These are phyloP conservation scores for Acacia pycnantha DNA, from an alignment of 331 rosid genomes.

Conservation along the genomic window DNA sequence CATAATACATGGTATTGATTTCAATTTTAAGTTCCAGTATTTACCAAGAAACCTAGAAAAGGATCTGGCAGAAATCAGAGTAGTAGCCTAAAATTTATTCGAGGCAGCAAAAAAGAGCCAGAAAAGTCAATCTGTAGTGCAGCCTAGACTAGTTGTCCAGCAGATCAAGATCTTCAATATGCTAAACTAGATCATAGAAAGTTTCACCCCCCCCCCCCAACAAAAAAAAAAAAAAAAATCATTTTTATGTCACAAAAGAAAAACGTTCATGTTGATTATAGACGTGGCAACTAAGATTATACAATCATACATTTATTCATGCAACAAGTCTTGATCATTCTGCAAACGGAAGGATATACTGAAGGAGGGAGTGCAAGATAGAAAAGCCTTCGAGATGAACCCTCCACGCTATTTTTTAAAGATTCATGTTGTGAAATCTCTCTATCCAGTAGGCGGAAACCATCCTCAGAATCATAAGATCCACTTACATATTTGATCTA, in stretches of 20 bases:
- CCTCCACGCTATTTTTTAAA: slow-evolving; percentile 43
- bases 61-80: slow-evolving; percentile 16
- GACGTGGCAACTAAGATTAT: slow-evolving; percentile 17
- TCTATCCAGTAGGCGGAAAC: slow-evolving; percentile 74
- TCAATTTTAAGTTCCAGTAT: slow-evolving; percentile 3
- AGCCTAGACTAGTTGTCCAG: slow-evolving; percentile 2
- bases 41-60: slow-evolving; percentile 11
- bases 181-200: slow-evolving; percentile 4
- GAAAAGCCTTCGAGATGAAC: slow-evolving; percentile 73
- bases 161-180: background rate
- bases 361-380: slow-evolving; percentile 97
- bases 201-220: background rate
- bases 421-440: slow-evolving; percentile 72
- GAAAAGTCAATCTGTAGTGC: slow-evolving; percentile 1
- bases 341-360: slow-evolving; percentile 90
- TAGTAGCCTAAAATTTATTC: background rate
- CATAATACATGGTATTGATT: slow-evolving; percentile 1
- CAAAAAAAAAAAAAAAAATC: background rate
- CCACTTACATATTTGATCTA: slow-evolving; percentile 91
- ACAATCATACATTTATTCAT: slow-evolving; percentile 75
- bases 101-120: background rate
- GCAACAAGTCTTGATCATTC: slow-evolving; percentile 80
- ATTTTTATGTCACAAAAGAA: background rate
- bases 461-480: slow-evolving; percentile 76
- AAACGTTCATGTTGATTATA: background rate